Evolutionary conservation across 345 rosid species (phyloP).

Genomic region (Nasturtium officinale): DNA sequence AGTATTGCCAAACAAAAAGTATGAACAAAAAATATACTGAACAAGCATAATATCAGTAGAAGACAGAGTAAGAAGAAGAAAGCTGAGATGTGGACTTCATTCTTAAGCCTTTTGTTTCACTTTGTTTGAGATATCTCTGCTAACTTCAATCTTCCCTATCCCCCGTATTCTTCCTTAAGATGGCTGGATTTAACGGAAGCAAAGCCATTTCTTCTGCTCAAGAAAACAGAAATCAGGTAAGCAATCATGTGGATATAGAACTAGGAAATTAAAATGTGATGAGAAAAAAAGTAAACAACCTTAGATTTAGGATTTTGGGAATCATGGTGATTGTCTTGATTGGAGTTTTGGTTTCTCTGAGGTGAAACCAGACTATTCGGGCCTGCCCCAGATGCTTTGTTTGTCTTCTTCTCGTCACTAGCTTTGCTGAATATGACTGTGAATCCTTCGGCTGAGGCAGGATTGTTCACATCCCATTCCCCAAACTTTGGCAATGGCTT

Average conservation of each 20-base stretch:
- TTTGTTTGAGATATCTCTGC: conserved; percentile 30
- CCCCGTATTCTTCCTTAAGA: conserved; percentile 4
- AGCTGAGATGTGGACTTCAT: conserved; percentile 7
- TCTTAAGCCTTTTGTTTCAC: conserved; percentile 14
- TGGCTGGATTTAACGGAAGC: conserved; percentile 29
- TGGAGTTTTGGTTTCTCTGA: conserved; percentile 34
- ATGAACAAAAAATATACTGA: conserved; percentile 21
- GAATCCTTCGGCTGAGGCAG: conserved; percentile 62
- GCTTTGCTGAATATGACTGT: conserved; percentile 67
- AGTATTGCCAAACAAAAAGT: conserved; percentile 11
- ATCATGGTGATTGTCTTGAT: conserved; percentile 23
- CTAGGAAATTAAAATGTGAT: neutral
- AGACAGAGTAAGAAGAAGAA: conserved; percentile 23
- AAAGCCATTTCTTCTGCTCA: conserved; percentile 45
- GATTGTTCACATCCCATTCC: conserved; percentile 67
- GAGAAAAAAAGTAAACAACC: conserved; percentile 20
- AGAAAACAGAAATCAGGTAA: conserved; percentile 27
- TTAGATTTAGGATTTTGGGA: conserved; percentile 36
- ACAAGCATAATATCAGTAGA: conserved; percentile 23
- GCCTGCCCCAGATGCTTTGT: conserved; percentile 37
- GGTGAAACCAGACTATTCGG: conserved; percentile 37
- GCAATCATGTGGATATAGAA: conserved; percentile 5
- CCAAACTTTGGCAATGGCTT: conserved; percentile 62
- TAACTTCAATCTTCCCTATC: conserved; percentile 11
- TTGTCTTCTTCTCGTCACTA: conserved; percentile 59